Evolutionary conservation across 352 stramenopile genomes (phyloP).

Genomic region (Globisporangium nunn): DNA sequence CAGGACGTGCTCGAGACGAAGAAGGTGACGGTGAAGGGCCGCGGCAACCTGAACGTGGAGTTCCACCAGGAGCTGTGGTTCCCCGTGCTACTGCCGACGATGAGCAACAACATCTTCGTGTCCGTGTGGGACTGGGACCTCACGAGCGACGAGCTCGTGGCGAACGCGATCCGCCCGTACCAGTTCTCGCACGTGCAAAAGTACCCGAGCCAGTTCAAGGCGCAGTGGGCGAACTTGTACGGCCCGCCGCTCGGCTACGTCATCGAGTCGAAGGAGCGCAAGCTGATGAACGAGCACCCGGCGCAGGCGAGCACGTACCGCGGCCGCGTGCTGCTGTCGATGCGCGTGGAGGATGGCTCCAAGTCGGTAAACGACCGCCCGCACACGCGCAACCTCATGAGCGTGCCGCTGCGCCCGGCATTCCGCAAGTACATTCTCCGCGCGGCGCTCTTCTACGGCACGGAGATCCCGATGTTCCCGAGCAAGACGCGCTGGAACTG

Average conservation of each 20-base stretch:
- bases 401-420: conserved; percentile 21
- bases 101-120: conserved; percentile 80
- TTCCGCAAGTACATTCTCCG: conserved; percentile 60
- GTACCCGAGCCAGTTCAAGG: conserved; percentile 44
- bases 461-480: conserved; percentile 71
- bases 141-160: conserved; percentile 62
- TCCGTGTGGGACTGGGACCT: conserved; percentile 82
- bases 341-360: conserved; percentile 56
- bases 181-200: conserved; percentile 68
- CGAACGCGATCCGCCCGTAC: conserved; percentile 55
- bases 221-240: conserved; percentile 80
- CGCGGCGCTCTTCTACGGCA: conserved; percentile 61
- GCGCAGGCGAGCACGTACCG: conserved; percentile 69
- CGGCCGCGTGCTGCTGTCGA: conserved; percentile 55
- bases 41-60: conserved; percentile 26
- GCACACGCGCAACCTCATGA: conserved; percentile 58
- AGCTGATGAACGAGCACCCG: conserved; percentile 61
- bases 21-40: conserved; percentile 61
- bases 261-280: conserved; percentile 24
- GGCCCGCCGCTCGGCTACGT: conserved; percentile 62
- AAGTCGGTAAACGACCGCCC: conserved; percentile 64
- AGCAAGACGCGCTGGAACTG: conserved; percentile 63
- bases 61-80: conserved; percentile 87
- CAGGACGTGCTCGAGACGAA: conserved; percentile 65
- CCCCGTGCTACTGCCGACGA: conserved; percentile 68